Conservation (phyloP, 176 grass and related monocot species). For the Coix lacrymajobi region DNA sequence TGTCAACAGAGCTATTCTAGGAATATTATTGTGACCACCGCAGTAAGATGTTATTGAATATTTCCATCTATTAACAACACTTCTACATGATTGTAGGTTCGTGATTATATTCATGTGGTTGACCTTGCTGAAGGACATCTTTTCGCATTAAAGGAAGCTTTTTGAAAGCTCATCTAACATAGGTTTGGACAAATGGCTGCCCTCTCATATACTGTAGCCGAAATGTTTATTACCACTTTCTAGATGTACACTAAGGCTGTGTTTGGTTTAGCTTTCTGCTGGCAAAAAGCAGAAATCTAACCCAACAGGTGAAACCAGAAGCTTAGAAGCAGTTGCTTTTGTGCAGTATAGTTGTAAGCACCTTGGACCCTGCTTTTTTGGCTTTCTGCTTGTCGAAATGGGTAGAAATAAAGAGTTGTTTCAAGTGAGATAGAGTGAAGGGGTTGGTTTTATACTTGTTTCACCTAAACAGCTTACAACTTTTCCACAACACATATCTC, state of each 20-base stretch:
- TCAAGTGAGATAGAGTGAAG: background rate
- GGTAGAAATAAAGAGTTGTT: background rate
- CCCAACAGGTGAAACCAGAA: no score
- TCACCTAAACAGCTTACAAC: background rate
- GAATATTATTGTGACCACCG: background rate
- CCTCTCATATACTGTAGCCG: background rate
- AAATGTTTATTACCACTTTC: constrained; percentile 18
- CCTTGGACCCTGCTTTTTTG: background rate
- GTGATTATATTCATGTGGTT: constrained; percentile 94
- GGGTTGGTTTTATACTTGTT: background rate
- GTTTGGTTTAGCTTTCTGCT: no score
- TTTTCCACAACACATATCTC: background rate
- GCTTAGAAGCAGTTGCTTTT: background rate
- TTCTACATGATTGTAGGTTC: constrained; percentile 47
- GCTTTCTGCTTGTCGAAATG: background rate
- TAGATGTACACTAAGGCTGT: background rate
- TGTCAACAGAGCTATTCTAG: constrained; percentile 4
- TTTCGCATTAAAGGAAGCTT: constrained; percentile 74
- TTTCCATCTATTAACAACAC: constrained; percentile 17
- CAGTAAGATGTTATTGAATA: background rate
- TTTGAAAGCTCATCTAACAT: constrained; percentile 67
- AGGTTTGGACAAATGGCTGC: constrained; percentile 43
- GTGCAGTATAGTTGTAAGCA: background rate
- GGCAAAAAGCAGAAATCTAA: no score
- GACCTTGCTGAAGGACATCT: constrained; percentile 95